These are phyloP conservation scores for Dendrostoma leiphaemia DNA, from an alignment of 2,329 filamentous ascomycete species.

Conservation along the genomic window DNA sequence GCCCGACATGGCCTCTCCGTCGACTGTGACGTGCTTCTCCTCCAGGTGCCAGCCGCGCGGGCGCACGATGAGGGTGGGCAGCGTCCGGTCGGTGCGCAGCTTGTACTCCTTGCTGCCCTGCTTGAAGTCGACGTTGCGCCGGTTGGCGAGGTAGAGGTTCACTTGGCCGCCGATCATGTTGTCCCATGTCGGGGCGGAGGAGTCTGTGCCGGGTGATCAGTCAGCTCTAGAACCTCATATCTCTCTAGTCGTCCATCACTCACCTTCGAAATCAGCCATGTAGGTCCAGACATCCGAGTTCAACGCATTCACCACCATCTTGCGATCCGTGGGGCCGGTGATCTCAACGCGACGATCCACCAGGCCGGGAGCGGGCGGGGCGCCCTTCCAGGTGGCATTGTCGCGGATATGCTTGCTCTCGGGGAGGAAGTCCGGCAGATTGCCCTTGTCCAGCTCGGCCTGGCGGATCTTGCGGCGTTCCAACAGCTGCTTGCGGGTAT, in stretches of 20 bases:
- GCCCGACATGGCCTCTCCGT: slow-evolving; percentile 91
- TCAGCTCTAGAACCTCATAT: slow-evolving; percentile 16
- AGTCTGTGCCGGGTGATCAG: slow-evolving; percentile 56
- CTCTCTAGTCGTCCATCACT: slow-evolving; percentile 25
- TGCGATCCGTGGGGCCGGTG: slow-evolving; percentile 93
- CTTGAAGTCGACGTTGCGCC: slow-evolving; percentile 94
- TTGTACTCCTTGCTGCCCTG: slow-evolving; percentile 95
- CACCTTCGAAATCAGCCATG: slow-evolving; percentile 98
- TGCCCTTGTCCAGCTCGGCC: slow-evolving; percentile 87
- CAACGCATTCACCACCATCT: slow-evolving; percentile 98
- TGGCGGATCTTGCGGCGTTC: slow-evolving; percentile 84
- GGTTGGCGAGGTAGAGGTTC: slow-evolving; percentile 95
- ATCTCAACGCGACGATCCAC: slow-evolving; percentile 95
- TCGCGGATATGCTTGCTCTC: slow-evolving; percentile 96
- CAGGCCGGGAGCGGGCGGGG: slow-evolving; percentile 85
- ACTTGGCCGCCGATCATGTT: slow-evolving; percentile 99
- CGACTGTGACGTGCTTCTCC: slow-evolving; percentile 96
- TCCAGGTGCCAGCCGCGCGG: slow-evolving; percentile 97
- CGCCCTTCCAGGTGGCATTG: slow-evolving; percentile 89
- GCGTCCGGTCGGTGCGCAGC: slow-evolving; percentile 82
- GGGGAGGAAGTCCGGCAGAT: slow-evolving; percentile 88
- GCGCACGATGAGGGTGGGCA: slow-evolving; percentile 88
- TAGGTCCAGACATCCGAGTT: slow-evolving; percentile 98
- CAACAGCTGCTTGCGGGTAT: slow-evolving; percentile 81
- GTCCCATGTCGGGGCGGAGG: slow-evolving; percentile 94